These are phyloP conservation scores for Jaminaea rosea DNA, from an alignment of 1,284 basidiomycete species.

Conservation along the genomic window DNA sequence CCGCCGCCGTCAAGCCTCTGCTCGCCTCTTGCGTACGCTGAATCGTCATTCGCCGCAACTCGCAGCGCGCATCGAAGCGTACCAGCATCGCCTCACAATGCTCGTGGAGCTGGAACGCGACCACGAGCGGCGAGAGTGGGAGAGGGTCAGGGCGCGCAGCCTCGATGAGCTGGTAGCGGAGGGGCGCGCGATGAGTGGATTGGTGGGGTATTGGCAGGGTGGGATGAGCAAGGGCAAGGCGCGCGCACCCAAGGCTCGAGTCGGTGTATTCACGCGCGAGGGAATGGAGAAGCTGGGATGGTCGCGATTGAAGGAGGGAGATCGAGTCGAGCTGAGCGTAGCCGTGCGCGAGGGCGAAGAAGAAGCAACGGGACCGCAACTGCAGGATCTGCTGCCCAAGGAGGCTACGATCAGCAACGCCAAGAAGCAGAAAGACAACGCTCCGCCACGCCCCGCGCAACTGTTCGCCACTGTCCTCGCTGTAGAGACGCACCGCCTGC, in stretches of 20 bases:
- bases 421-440: too few relatives aligned
- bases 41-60: background rate
- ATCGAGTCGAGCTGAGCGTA: slow-evolving; percentile 1
- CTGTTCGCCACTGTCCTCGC: slow-evolving; percentile 19
- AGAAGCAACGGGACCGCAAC: too few relatives aligned
- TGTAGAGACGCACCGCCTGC: slow-evolving; percentile 19
- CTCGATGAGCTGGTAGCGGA: background rate
- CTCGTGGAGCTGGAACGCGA: background rate
- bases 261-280: background rate
- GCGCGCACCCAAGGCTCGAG: background rate
- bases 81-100: background rate
- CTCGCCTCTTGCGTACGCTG: too few relatives aligned
- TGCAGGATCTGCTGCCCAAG: background rate
- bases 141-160: background rate
- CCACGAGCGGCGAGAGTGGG: background rate
- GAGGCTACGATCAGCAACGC: background rate
- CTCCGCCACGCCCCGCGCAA: too few relatives aligned
- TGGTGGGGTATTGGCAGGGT: background rate
- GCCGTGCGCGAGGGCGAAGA: too few relatives aligned
- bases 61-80: background rate
- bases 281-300: slow-evolving; percentile 4
- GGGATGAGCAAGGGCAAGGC: background rate
- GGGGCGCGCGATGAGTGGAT: background rate
- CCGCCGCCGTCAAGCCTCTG: too few relatives aligned
- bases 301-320: slow-evolving; percentile 7